Evolutionary conservation across 108 stramenopile species (phyloP).

Genomic region (Poteriospumella lacustris): DNA sequence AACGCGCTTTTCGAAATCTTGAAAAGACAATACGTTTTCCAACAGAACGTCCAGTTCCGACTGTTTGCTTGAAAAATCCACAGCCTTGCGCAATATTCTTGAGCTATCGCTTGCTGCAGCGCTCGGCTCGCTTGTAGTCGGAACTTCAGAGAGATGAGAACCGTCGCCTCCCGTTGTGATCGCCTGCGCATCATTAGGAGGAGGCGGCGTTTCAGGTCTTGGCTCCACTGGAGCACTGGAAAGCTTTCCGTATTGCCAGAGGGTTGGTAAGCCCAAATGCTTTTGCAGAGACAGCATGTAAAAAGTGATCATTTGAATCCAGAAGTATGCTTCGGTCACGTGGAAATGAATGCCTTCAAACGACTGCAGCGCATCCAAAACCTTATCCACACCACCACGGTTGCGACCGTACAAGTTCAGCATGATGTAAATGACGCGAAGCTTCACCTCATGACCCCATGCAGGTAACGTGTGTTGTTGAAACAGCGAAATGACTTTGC

Average conservation of each 20-base stretch:
- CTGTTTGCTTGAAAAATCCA: background rate
- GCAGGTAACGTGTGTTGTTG: background rate
- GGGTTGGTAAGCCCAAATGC: too few species aligned
- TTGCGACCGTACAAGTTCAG: background rate
- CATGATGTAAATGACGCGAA: conserved; percentile 4
- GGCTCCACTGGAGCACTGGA: background rate
- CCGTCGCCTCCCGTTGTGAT: background rate
- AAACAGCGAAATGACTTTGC: background rate
- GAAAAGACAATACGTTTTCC: background rate
- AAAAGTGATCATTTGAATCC: conserved; percentile 27
- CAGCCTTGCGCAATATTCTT: background rate
- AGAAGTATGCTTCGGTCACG: conserved; percentile 1
- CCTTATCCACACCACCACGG: background rate
- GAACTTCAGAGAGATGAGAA: background rate
- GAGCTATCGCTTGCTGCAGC: background rate
- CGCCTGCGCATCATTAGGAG: background rate
- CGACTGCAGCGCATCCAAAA: background rate
- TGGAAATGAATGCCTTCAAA: background rate
- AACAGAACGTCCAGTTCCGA: background rate
- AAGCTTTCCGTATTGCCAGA: too few species aligned
- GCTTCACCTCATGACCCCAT: conserved; percentile 20
- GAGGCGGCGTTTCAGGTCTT: background rate
- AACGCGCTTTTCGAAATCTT: background rate
- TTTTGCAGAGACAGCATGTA: background rate
- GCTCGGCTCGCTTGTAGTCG: background rate